A percentile compares a stretch with the other conserved stretches of the same genome.
These are phyloP conservation scores for Camellia sinensis DNA, from an alignment of 148 eudicot genomes.

Conservation along the genomic window DNA sequence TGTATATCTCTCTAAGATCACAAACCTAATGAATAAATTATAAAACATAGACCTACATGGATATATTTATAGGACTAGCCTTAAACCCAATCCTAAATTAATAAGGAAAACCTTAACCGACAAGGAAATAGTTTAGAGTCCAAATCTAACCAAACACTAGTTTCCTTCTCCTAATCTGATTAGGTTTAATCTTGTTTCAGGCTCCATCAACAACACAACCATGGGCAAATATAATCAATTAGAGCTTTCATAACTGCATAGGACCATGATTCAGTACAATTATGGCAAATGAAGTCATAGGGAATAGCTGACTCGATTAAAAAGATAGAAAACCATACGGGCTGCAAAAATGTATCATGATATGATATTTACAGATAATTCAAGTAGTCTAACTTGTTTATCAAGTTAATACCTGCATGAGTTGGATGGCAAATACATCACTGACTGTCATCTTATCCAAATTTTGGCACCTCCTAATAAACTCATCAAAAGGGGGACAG, in stretches of 20 bases:
- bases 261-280: background rate
- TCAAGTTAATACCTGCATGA: conserved; percentile 73
- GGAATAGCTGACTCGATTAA: background rate
- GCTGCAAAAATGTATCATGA: background rate
- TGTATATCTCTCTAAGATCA: no score
- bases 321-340: background rate
- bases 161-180: no score
- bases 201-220: background rate
- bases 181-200: no score
- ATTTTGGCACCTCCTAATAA: conserved; percentile 57
- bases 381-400: background rate
- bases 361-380: background rate
- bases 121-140: no score
- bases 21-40: no score
- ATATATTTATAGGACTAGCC: no score
- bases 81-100: no score
- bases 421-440: conserved; percentile 87
- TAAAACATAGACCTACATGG: no score
- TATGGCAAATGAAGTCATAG: background rate
- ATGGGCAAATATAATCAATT: background rate
- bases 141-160: no score
- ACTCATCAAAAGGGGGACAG: conserved; percentile 53
- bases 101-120: no score
- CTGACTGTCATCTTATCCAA: conserved; percentile 82
- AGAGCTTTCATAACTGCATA: background rate